These are phyloP conservation scores for Bipolaris bicolor DNA, from an alignment of 2,329 filamentous ascomycete species.

Conservation along the genomic window DNA sequence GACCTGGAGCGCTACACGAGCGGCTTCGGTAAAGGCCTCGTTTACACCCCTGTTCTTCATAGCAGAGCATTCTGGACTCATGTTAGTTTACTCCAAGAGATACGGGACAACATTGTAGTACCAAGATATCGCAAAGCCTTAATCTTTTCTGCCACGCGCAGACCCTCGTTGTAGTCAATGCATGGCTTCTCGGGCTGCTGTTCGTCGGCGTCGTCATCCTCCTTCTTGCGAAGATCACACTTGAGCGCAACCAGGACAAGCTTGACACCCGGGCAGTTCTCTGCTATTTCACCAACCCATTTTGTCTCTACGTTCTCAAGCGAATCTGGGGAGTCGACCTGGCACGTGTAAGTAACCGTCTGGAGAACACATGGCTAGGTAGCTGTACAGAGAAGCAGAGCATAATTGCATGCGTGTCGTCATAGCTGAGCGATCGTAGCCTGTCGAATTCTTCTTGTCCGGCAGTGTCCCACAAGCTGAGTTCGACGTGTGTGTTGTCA, in stretches of 20 bases:
- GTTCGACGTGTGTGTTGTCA: constrained; percentile 93
- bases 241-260: constrained; percentile 95
- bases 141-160: constrained; percentile 90
- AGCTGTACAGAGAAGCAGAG: constrained; percentile 79
- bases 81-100: constrained; percentile 12
- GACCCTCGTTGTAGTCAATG: constrained; percentile 89
- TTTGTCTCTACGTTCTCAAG: constrained; percentile 98
- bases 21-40: constrained; percentile 97
- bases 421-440: constrained; percentile 92
- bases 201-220: constrained; percentile 63
- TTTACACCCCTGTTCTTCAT: constrained; percentile 98
- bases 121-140: constrained; percentile 89
- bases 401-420: constrained; percentile 98
- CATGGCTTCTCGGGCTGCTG: constrained; percentile 60
- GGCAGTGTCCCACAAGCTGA: constrained; percentile 97
- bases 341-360: constrained; percentile 11
- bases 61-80: constrained; percentile 81
- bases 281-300: constrained; percentile 97
- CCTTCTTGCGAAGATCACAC: constrained; percentile 87
- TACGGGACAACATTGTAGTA: constrained; percentile 45
- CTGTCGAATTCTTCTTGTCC: constrained; percentile 99
- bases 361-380: not conserved
- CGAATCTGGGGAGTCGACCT: constrained; percentile 91
- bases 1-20: constrained; percentile 79
- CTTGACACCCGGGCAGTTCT: constrained; percentile 95